Conservation (phyloP, 2,329 filamentous ascomycete species). For the Zarea fungicola region DNA sequence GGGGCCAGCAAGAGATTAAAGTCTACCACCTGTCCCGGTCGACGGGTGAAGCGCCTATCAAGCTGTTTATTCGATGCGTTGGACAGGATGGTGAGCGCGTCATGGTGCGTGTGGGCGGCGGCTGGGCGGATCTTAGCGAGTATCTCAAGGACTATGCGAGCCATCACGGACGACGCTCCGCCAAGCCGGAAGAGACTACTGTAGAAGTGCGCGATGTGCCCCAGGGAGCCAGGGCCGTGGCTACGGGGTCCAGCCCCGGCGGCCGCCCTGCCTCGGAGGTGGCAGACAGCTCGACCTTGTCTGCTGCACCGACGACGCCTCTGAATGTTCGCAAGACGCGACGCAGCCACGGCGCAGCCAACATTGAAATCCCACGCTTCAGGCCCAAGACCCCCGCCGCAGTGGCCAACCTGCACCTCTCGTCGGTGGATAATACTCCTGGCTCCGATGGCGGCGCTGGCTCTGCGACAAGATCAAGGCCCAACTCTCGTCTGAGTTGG, state of each 20-base stretch:
- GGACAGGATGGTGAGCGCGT: conserved; percentile 87
- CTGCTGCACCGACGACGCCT: conserved; percentile 38
- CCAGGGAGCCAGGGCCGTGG: conserved; percentile 16
- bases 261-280: conserved; percentile 33
- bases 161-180: conserved; percentile 75
- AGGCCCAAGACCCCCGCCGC: conserved; percentile 40
- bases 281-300: conserved; percentile 25
- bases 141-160: conserved; percentile 90
- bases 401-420: conserved; percentile 29
- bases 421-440: conserved; percentile 38
- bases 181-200: conserved; percentile 41
- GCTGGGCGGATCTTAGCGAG: conserved; percentile 96
- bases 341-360: conserved; percentile 35
- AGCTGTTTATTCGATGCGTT: conserved; percentile 88
- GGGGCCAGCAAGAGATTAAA: conserved; percentile 70
- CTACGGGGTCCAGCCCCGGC: conserved; percentile 36
- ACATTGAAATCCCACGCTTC: conserved; percentile 26
- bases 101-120: conserved; percentile 96
- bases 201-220: conserved; percentile 54
- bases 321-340: conserved; percentile 52
- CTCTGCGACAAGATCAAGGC: conserved; percentile 35
- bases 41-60: conserved; percentile 81
- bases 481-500: conserved; percentile 52
- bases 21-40: conserved; percentile 86
- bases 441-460: conserved; percentile 37